Base-by-base conservation (phyloP, 352 stramenopile genomes). In the Globisporangium camurandrum region DNA sequence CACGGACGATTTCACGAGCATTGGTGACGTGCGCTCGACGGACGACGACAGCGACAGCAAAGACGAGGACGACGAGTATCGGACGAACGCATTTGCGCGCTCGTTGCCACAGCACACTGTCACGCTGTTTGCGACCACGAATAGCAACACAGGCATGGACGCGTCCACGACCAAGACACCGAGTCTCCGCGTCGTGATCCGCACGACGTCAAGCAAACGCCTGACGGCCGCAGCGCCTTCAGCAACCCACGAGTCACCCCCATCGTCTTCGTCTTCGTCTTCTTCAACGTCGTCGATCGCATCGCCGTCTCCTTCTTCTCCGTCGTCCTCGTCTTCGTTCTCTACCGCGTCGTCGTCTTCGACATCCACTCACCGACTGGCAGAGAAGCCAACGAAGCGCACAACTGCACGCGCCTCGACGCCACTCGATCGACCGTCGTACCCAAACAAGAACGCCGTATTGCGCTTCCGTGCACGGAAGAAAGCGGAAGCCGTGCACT, bases 1-100 rank as follows among this genome's bases (percentile, higher is more conserved):
- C 39, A 51, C 64, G 16, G 65, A 66, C 20, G 31, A 41, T n/a
- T n/a, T 24, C 36, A 41, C 36, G 36, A 41, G 36, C 36, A 41
- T 7, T n/a, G 23, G 45, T 22, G 27, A 12, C 33, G 17, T 4
- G 17, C 36, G 36, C 12, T 41, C 36, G 2, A 41, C 36, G 1
- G 36, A 41, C 36, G 36, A 41, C 36, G 36, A 41, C 2, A 41
- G 36, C 36, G 36, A 41, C 36, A n/a, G 34, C 34, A 12, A 17
- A 34, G 11, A 6, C 9, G 34, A 40, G 14, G 34, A 41, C 36
- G 36, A 23, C 12, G 33, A 38, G 30, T 11, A 12, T 5, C 33
- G 11, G 12, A 12, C 4, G 12, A 12, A 38, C 33, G 12, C 12
- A 38, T 17, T 12, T n/a, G 6, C 11, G 4, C 33, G 33, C 11